Evolutionary conservation across 192 early-diverging fungal species (phyloP).

Genomic region (Funneliformis geosporum): DNA sequence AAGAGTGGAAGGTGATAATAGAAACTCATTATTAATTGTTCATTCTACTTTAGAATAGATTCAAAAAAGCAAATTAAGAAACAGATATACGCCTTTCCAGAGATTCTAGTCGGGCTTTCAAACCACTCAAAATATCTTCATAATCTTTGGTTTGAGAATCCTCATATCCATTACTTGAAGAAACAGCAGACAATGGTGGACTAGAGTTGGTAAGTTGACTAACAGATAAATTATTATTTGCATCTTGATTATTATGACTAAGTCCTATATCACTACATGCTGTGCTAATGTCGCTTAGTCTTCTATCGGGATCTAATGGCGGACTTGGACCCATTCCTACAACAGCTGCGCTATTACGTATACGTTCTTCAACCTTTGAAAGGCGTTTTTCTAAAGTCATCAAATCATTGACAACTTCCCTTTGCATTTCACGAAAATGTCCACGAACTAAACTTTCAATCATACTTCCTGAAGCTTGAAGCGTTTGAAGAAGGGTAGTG

Average conservation of each 20-base stretch:
- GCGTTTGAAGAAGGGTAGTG: constrained; percentile 68
- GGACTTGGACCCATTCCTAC: constrained; percentile 14
- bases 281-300: constrained; percentile 26
- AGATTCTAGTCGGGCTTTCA: constrained; percentile 30
- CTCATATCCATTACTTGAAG: background rate
- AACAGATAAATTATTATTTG: background rate
- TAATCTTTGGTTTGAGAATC: constrained; percentile 9
- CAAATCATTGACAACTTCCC: constrained; percentile 50
- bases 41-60: no score
- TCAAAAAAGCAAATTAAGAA: background rate
- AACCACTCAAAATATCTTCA: background rate
- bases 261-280: constrained; percentile 23
- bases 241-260: background rate
- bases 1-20: background rate
- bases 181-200: constrained; percentile 14
- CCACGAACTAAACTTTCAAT: constrained; percentile 76
- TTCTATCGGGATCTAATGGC: constrained; percentile 22
- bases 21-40: no score
- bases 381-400: constrained; percentile 26
- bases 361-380: constrained; percentile 6
- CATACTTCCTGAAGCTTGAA: constrained; percentile 72
- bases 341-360: background rate
- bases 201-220: background rate
- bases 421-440: constrained; percentile 75
- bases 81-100: constrained; percentile 27